A percentile compares a stretch with the other conserved stretches of the same genome.
Conservation (phyloP, 768 basidiomycete species). For the Rubroboletus pulcherrimus region DNA sequence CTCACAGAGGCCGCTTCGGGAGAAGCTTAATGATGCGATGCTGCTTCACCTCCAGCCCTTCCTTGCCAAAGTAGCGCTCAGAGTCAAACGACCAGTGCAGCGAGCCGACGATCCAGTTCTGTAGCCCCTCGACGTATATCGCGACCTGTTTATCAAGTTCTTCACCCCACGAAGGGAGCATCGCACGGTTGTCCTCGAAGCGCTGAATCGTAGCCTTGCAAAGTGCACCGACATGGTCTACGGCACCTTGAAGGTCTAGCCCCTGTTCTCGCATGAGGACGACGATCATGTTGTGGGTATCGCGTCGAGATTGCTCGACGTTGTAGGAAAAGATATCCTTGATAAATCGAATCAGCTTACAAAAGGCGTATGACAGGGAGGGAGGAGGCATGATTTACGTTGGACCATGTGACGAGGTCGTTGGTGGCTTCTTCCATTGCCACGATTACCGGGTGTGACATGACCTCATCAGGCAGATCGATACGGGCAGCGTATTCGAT, state of each 20-base stretch:
- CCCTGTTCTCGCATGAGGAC: constrained; percentile 63
- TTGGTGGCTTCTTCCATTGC: constrained; percentile 46
- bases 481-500: constrained; percentile 53
- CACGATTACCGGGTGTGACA: constrained; percentile 46
- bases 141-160: constrained; percentile 56
- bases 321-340: constrained; percentile 78
- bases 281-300: constrained; percentile 71
- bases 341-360: neutral
- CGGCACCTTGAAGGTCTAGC: constrained; percentile 54
- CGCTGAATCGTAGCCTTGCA: constrained; percentile 53
- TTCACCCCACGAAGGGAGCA: constrained; percentile 59
- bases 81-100: constrained; percentile 73
- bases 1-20: constrained; percentile 32
- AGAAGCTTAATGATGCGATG: constrained; percentile 50
- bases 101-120: constrained; percentile 70
- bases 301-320: constrained; percentile 64
- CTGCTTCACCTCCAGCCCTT: constrained; percentile 53
- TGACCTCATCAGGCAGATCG: constrained; percentile 51
- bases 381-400: constrained; percentile 23
- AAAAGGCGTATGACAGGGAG: neutral
- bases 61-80: constrained; percentile 62
- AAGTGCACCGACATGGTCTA: constrained; percentile 61
- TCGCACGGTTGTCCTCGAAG: constrained; percentile 44
- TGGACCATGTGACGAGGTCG: constrained; percentile 50
- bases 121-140: constrained; percentile 58